Conservation (phyloP, 257 asterid species). For the Osmanthus fragrans region DNA sequence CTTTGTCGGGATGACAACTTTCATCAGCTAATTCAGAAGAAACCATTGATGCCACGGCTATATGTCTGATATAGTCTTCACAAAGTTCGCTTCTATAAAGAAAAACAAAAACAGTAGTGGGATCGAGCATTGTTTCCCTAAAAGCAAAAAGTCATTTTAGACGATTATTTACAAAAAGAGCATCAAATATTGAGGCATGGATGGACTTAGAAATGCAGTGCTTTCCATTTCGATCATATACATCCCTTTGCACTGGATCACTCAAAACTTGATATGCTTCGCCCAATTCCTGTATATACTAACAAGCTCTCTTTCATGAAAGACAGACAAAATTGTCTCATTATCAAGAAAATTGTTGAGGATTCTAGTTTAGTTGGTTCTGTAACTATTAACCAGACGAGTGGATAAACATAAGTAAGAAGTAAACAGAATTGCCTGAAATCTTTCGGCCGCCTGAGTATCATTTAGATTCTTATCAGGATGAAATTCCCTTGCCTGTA, state of each 20-base stretch:
- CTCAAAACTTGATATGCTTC: conserved; percentile 91
- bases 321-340: background rate
- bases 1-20: conserved; percentile 51
- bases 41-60: conserved; percentile 86
- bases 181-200: background rate
- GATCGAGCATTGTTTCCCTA: conserved; percentile 89
- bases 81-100: conserved; percentile 91
- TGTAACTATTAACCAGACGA: background rate
- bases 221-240: conserved; percentile 79
- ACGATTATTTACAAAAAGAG: background rate
- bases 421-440: conserved; percentile 53
- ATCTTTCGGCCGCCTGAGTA: conserved; percentile 81
- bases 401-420: background rate
- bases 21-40: conserved; percentile 60
- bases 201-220: conserved; percentile 52
- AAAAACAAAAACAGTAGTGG: conserved; percentile 85
- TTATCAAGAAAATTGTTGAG: background rate
- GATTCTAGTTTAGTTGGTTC: background rate
- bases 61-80: conserved; percentile 82
- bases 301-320: conserved; percentile 5
- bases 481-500: conserved; percentile 91
- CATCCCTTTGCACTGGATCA: conserved; percentile 77
- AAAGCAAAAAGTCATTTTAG: background rate
- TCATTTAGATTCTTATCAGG: conserved; percentile 88
- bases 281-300: conserved; percentile 58